A percentile compares a stretch with the other conserved stretches of the same genome.
Evolutionary conservation across 2,329 filamentous ascomycete species (phyloP).

Genomic region (Fusarium buxicola): DNA sequence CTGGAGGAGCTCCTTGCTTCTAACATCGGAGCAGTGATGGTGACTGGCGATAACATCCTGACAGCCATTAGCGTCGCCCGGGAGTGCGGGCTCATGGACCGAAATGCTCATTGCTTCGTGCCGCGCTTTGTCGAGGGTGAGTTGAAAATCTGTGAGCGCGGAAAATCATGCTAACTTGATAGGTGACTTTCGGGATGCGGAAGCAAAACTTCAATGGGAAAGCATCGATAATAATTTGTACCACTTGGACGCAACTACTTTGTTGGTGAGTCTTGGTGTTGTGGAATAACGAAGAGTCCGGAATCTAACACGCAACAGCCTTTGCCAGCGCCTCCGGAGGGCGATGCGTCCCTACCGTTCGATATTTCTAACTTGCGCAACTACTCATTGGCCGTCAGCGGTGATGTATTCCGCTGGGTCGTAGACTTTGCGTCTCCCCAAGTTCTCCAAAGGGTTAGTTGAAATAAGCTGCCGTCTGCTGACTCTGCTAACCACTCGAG

Average conservation of each 20-base stretch:
- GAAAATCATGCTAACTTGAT: constrained; percentile 21
- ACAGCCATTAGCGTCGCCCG: constrained; percentile 96
- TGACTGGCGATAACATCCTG: constrained; percentile 96
- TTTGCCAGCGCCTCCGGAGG: constrained; percentile 74
- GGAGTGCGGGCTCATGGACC: constrained; percentile 86
- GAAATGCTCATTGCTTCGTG: constrained; percentile 88
- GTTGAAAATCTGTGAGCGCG: constrained; percentile 1
- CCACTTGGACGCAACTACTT: constrained; percentile 80
- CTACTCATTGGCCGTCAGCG: constrained; percentile 89
- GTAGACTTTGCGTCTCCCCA: constrained; percentile 89
- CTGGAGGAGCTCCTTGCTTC: constrained; percentile 85
- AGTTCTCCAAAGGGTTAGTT: constrained; percentile 74
- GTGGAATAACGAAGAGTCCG: no score
- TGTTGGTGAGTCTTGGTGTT: constrained; percentile 64
- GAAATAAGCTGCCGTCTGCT: neutral
- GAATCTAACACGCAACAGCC: constrained; percentile 62
- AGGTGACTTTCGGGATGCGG: constrained; percentile 79
- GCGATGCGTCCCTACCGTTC: constrained; percentile 86
- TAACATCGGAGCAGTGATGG: constrained; percentile 92
- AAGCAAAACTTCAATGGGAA: constrained; percentile 85
- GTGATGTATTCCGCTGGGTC: constrained; percentile 97
- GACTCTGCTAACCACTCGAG: constrained; percentile 3
- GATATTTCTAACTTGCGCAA: constrained; percentile 84
- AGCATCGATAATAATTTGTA: constrained; percentile 90
- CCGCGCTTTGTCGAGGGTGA: constrained; percentile 84